Percentiles rank a stretch among this genome's conserved stretches.
These are phyloP conservation scores for Globisporangium viniferum DNA, from an alignment of 352 stramenopile species.

Conservation along the genomic window DNA sequence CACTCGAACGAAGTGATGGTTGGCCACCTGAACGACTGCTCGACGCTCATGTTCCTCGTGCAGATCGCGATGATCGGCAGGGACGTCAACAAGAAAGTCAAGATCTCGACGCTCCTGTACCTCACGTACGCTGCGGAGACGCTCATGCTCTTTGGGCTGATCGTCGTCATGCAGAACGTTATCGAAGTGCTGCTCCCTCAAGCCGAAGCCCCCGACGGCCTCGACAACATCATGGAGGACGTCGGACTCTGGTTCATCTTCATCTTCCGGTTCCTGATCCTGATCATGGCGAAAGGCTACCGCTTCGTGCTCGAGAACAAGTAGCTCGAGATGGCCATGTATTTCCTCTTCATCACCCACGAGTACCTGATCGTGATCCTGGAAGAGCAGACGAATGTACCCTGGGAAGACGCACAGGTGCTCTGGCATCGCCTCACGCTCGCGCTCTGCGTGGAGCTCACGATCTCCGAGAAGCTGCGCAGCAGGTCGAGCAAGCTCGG, in stretches of 20 bases:
- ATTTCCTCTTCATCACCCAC: no score
- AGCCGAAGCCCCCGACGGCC: not conserved
- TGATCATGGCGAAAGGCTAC: slow-evolving; percentile 16
- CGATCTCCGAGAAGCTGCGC: no score
- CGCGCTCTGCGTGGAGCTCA: no score
- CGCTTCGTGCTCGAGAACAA: slow-evolving; percentile 14
- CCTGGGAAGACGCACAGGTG: no score
- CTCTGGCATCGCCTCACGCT: no score
- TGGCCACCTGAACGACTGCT: slow-evolving; percentile 26
- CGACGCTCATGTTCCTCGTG: slow-evolving; percentile 28
- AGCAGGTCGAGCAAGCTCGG: no score
- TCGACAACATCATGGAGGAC: slow-evolving; percentile 24
- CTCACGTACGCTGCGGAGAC: slow-evolving; percentile 12
- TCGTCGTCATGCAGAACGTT: slow-evolving; percentile 15
- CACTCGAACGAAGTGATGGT: slow-evolving; percentile 19
- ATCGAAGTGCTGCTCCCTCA: slow-evolving; percentile 10
- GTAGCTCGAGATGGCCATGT: no score
- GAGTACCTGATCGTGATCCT: no score
- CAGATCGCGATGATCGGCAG: slow-evolving; percentile 33
- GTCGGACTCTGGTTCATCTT: slow-evolving; percentile 25
- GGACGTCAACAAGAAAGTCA: slow-evolving; percentile 30
- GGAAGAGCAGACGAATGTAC: no score
- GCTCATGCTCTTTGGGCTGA: slow-evolving; percentile 15
- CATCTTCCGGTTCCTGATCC: slow-evolving; percentile 40
- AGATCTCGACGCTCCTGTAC: slow-evolving; percentile 16